These are phyloP conservation scores for Hebeloma cylindrosporum DNA, from an alignment of 768 basidiomycete species.

Conservation along the genomic window DNA sequence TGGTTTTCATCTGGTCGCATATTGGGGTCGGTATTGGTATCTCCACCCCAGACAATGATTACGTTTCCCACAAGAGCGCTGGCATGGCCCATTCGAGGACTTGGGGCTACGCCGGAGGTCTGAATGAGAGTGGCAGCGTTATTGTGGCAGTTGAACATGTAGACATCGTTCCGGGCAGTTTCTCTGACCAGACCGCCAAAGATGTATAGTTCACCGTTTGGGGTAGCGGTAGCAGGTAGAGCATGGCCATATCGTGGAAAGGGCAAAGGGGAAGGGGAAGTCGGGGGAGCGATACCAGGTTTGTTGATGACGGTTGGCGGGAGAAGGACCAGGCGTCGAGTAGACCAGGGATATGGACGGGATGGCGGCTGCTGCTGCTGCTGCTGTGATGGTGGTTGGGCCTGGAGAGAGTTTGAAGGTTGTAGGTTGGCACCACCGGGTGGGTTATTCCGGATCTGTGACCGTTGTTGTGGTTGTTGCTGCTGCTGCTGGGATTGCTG, in stretches of 20 bases:
- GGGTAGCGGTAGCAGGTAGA: constrained; percentile 73
- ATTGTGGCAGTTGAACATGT: constrained; percentile 80
- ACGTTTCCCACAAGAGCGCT: constrained; percentile 95
- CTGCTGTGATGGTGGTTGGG: constrained; percentile 23
- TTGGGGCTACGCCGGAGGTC: constrained; percentile 86
- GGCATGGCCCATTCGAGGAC: constrained; percentile 93
- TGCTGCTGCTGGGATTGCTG: constrained; percentile 30
- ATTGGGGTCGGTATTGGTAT: constrained; percentile 79
- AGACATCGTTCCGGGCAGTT: constrained; percentile 87
- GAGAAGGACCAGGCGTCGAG: constrained; percentile 66
- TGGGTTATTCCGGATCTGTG: constrained; percentile 35
- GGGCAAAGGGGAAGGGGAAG: constrained; percentile 76
- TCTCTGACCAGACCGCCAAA: constrained; percentile 97
- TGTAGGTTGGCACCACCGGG: constrained; percentile 29
- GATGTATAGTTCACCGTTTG: constrained; percentile 89
- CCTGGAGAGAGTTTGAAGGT: constrained; percentile 25
- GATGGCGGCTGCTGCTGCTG: constrained; percentile 32
- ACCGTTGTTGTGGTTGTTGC: constrained; percentile 42
- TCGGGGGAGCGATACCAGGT: constrained; percentile 62
- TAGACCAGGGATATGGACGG: constrained; percentile 75
- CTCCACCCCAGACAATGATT: constrained; percentile 97
- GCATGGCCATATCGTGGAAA: constrained; percentile 98
- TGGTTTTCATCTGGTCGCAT: constrained; percentile 68
- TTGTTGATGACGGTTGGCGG: constrained; percentile 67
- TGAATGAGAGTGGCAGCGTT: constrained; percentile 80